phyloP scores from a whole-genome alignment of 345 rosid species.

The Lumnitzera littorea region DNA sequence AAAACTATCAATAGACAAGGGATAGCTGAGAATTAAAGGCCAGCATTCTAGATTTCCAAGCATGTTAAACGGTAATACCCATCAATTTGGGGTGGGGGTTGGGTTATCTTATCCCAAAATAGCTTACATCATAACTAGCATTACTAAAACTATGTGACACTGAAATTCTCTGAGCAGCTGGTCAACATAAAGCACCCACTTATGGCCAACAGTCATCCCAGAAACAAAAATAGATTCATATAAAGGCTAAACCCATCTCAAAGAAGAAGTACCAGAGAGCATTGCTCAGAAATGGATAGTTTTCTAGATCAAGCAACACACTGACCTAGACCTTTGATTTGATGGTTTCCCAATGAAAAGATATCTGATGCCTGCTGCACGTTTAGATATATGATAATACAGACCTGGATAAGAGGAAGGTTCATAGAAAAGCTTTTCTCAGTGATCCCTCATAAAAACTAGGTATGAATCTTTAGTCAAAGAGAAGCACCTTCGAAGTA shows the following conservation, averaged over 20 bases:
- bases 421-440: neutral
- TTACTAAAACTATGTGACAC: no score
- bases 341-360: conserved; percentile 86
- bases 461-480: conserved; percentile 5
- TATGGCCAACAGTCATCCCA: no score
- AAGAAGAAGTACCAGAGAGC: neutral
- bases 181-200: no score
- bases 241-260: neutral
- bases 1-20: no score
- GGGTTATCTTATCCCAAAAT: no score
- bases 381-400: conserved; percentile 90
- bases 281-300: neutral
- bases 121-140: no score
- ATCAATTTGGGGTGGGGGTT: no score
- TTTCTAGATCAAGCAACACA: neutral
- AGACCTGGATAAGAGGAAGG: conserved; percentile 38
- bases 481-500: conserved; percentile 83
- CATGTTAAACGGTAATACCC: no score
- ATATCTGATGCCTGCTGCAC: conserved; percentile 76
- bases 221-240: no score
- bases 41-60: no score
- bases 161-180: no score
- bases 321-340: conserved; percentile 90
- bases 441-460: conserved; percentile 1
- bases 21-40: no score